A percentile compares a stretch with the other conserved stretches of the same genome.
These are phyloP conservation scores for Pythium pyrilobum DNA, from an alignment of 352 stramenopile species.

Conservation along the genomic window DNA sequence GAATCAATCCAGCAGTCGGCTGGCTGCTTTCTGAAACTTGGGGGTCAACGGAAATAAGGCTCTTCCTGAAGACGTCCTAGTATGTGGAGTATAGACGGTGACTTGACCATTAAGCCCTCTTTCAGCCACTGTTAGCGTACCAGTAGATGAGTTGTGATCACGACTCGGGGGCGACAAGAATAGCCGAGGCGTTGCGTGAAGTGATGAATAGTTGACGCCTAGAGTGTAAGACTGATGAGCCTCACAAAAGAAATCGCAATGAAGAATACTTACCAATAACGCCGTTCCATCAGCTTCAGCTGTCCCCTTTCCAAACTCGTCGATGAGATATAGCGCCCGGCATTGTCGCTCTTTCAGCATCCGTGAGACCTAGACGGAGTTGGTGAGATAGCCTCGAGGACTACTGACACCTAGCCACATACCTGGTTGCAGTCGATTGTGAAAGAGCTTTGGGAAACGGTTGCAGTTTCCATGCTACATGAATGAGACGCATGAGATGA, in stretches of 20 bases:
- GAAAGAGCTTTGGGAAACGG: slow-evolving; percentile 78
- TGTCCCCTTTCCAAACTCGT: slow-evolving; percentile 87
- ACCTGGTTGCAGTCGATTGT: slow-evolving; percentile 88
- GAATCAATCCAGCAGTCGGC: too few species aligned
- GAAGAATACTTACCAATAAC: slow-evolving; percentile 44
- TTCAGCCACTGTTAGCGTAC: slow-evolving; percentile 20
- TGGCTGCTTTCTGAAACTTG: neutral
- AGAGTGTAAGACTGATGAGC: neutral
- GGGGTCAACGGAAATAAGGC: neutral
- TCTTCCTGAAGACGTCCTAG: slow-evolving; percentile 14
- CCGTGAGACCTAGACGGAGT: slow-evolving; percentile 61
- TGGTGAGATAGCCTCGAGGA: too few species aligned
- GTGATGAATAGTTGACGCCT: slow-evolving; percentile 61
- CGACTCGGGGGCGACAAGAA: slow-evolving; percentile 37
- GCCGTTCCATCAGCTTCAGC: slow-evolving; percentile 68
- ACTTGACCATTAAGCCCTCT: neutral
- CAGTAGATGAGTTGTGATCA: slow-evolving; percentile 81
- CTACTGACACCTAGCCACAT: neutral
- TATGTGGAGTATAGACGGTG: neutral
- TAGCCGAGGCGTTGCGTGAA: slow-evolving; percentile 28
- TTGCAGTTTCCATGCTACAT: slow-evolving; percentile 66
- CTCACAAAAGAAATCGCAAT: neutral
- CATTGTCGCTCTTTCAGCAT: slow-evolving; percentile 74
- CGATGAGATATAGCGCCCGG: slow-evolving; percentile 70
- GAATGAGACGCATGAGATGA: neutral